Conservation (phyloP, 192 early-diverging fungal species). For the Obelidium mucronatum region DNA sequence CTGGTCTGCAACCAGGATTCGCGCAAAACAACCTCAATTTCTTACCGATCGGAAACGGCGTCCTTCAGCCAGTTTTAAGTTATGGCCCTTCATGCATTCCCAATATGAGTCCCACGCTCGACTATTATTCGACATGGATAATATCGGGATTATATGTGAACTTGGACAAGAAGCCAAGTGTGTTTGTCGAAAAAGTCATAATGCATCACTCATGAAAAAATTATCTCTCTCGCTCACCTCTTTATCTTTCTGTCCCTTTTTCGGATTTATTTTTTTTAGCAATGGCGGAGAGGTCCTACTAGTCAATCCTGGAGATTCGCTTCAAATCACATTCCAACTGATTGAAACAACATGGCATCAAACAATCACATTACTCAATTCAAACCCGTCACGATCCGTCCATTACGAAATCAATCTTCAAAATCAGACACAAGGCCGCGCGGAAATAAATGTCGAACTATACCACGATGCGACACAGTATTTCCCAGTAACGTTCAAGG, state of each 20-base stretch:
- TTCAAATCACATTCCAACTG: background rate
- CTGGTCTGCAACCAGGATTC: constrained; percentile 31
- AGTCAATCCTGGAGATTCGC: constrained; percentile 1
- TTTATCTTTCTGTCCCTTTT: background rate
- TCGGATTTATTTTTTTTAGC: background rate
- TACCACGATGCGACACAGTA: background rate
- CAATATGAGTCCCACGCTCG: background rate
- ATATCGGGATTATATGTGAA: constrained; percentile 17
- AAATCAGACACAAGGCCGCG: constrained; percentile 20
- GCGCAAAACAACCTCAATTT: constrained; percentile 16
- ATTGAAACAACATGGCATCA: background rate
- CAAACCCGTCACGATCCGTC: background rate
- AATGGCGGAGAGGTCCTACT: constrained; percentile 1
- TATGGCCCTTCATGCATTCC: constrained; percentile 26
- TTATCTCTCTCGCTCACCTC: background rate
- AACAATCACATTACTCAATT: background rate
- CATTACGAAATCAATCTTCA: constrained; percentile 14
- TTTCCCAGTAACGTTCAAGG: background rate
- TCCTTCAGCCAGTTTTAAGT: constrained; percentile 31
- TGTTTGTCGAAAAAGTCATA: background rate
- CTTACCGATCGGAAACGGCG: constrained; percentile 30
- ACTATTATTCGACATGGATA: constrained; percentile 21
- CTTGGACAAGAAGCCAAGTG: constrained; percentile 7
- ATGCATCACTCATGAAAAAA: too few species aligned
- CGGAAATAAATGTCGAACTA: constrained; percentile 21